Base-by-base conservation (phyloP, 108 stramenopile genomes). In the Mediolabrus comicus region DNA sequence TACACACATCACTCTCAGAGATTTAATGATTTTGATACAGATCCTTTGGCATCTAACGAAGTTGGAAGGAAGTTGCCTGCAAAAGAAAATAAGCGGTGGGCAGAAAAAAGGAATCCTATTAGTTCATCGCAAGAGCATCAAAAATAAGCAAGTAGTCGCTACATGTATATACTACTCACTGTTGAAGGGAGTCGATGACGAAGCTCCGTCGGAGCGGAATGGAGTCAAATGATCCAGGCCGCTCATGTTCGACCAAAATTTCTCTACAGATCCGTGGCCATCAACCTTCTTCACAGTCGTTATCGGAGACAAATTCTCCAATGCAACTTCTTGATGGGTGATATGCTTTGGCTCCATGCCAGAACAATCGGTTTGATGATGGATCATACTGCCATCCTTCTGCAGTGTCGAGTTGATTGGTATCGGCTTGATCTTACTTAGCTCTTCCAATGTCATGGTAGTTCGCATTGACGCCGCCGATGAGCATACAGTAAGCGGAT, bases 401-500 rank as follows among this genome's bases (percentile, higher is more conserved):
- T 49, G 46, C 2, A 49, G 46, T 0, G 46, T 49, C 5, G 46
- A 49, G 5, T 49, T 19, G n/a, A 49, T 49, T 14, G 46, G 46
- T 24, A 49, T 49, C 0, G 46, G 46, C 6, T 49, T 49, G 4
- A 49, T 22, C n/a, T 49, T 49, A 22, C 46, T 49, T 3, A 49
- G 46, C 46, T 49, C 46, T 49, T 49, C 46, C 19, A 71, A 16
- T 2, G 77, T 65, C 3, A 72, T 59, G 17, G 46, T 67, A 17
- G 66, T 66, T 12, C 77, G 65, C n/a, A 29, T 53, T 2, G 71
- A 67, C 29, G 59, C 53, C 2, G 61, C 57, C 0, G 71, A 71
- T 4, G 71, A 71, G 16, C 77, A 79, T 7, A 79, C 69, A 26
- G 77, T 79, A 12, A 79, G 61, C 1, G 77, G 77, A 31, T 66